Evolutionary conservation across 1,284 basidiomycete species (phyloP).

Genomic region (Ustilago trichophora): DNA sequence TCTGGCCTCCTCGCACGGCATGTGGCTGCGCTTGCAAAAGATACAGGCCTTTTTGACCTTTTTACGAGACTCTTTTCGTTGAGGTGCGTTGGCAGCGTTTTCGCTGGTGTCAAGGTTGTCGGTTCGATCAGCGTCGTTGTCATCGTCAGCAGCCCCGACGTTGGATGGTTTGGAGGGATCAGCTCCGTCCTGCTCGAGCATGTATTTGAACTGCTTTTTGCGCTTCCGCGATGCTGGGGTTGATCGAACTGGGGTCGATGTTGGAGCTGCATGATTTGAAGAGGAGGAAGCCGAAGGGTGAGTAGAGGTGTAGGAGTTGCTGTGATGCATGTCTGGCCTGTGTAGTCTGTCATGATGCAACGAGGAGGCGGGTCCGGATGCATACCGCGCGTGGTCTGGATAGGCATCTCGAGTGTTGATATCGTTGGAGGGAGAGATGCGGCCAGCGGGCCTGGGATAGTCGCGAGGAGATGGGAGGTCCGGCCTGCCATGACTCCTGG

Average conservation of each 20-base stretch:
- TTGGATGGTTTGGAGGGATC: conserved; percentile 6
- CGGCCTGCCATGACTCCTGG: neutral
- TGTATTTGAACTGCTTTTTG: conserved; percentile 52
- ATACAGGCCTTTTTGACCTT: conserved; percentile 52
- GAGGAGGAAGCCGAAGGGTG: neutral
- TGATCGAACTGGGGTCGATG: neutral
- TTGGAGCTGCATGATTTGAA: neutral
- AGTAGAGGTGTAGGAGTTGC: neutral
- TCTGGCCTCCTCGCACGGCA: conserved; percentile 42
- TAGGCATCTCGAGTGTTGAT: neutral
- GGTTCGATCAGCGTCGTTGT: conserved; percentile 1
- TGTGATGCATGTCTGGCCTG: neutral
- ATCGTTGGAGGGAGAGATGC: conserved; percentile 6
- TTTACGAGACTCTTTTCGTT: conserved; percentile 36
- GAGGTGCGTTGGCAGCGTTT: neutral
- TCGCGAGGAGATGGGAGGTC: conserved; percentile 6
- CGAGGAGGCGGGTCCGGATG: neutral
- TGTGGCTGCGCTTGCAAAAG: conserved; percentile 53
- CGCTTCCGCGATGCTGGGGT: conserved; percentile 16
- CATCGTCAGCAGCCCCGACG: conserved; percentile 6
- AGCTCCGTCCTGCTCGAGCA: conserved; percentile 23
- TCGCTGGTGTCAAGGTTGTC: conserved; percentile 3
- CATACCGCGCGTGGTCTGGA: neutral
- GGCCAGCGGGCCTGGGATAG: neutral
- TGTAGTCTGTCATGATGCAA: neutral